Conservation (phyloP, 805 yeast species). For the Limtongozyma cylindracea region DNA sequence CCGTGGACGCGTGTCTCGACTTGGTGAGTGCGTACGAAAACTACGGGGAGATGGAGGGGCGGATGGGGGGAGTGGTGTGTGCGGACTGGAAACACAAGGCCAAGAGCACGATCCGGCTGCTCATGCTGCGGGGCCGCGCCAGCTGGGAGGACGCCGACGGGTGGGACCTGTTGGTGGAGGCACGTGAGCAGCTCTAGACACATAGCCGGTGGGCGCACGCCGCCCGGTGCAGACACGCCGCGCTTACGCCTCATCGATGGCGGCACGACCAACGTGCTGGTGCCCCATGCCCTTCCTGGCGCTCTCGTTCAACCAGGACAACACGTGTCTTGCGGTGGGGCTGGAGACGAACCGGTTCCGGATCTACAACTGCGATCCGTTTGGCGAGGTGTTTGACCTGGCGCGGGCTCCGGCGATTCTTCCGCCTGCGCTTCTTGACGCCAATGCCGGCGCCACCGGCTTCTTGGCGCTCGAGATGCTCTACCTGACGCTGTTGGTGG, state of each 20-base stretch:
- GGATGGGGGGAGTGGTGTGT: constrained; percentile 64
- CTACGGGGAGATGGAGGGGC: constrained; percentile 67
- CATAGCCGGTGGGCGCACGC: too few relatives aligned
- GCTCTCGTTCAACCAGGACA: constrained; percentile 16
- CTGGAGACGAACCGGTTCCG: constrained; percentile 9
- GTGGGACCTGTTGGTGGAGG: constrained; percentile 35
- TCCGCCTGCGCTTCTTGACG: not conserved
- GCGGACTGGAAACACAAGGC: constrained; percentile 83
- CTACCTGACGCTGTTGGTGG: constrained; percentile 14
- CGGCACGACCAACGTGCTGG: too few relatives aligned
- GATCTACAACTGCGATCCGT: constrained; percentile 18
- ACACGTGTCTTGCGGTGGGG: constrained; percentile 11
- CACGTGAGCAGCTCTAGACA: not conserved
- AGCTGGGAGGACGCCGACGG: constrained; percentile 66
- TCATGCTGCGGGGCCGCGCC: constrained; percentile 55
- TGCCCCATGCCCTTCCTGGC: too few relatives aligned
- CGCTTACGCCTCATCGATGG: too few relatives aligned
- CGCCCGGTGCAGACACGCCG: too few relatives aligned
- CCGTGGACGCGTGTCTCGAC: constrained; percentile 58
- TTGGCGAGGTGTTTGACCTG: constrained; percentile 15
- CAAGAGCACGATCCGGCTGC: constrained; percentile 38
- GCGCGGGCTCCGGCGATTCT: too few relatives aligned
- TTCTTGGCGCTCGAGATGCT: constrained; percentile 8
- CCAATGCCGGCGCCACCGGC: constrained; percentile 1
- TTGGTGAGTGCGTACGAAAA: constrained; percentile 70